Evolutionary conservation across 2,329 filamentous ascomycete genomes (phyloP).

Genomic region (Arthrobotrys sphaeroides): DNA sequence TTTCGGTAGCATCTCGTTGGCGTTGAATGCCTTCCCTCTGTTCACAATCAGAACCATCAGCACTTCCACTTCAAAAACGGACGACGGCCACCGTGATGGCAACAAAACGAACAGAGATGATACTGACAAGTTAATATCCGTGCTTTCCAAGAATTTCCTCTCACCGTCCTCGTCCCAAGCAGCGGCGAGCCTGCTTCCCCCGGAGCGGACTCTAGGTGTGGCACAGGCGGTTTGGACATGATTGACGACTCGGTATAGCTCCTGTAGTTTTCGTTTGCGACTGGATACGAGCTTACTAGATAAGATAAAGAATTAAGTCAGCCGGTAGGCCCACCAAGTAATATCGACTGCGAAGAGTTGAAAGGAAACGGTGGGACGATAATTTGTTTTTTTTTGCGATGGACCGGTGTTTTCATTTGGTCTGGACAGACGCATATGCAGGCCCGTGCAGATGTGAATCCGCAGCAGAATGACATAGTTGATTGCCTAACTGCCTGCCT

Average conservation of each 20-base stretch:
- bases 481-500: no score
- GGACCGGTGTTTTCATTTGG: not conserved
- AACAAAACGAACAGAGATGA: not conserved
- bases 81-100: no score
- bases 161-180: conserved; percentile 62
- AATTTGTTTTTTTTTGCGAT: no score
- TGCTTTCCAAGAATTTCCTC: conserved; percentile 56
- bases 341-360: not conserved
- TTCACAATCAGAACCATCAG: conserved; percentile 35
- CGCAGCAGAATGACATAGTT: no score
- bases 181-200: conserved; percentile 57
- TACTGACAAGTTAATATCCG: conserved; percentile 57
- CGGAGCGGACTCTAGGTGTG: conserved; percentile 66
- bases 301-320: not conserved
- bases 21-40: conserved; percentile 52
- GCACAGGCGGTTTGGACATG: conserved; percentile 65
- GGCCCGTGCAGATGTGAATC: no score
- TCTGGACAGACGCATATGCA: no score
- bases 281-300: conserved; percentile 77
- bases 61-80: conserved; percentile 1
- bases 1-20: conserved; percentile 50
- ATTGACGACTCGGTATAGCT: conserved; percentile 83
- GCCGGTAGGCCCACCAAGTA: no score
- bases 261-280: conserved; percentile 89
- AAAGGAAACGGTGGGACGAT: no score